A percentile compares a stretch with the other conserved stretches of the same genome.
Evolutionary conservation across 1,139 yeast genomes (phyloP).

Genomic region (Saccharomyces hybrid): DNA sequence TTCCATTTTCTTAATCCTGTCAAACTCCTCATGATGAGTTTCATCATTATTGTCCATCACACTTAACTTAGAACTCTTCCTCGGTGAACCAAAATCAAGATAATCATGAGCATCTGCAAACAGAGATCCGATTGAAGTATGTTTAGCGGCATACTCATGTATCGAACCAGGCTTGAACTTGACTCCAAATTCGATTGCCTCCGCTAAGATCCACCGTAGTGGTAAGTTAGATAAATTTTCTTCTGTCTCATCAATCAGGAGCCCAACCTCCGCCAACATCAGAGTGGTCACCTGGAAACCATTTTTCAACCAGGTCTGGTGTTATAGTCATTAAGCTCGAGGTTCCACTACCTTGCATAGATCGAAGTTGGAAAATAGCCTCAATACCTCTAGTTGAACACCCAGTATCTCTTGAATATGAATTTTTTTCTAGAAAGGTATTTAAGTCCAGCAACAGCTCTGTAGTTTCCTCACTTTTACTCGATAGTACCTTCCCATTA

Average conservation of each 20-base stretch:
- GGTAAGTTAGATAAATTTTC: conserved; percentile 40
- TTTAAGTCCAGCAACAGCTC: background rate
- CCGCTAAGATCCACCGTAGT: conserved; percentile 51
- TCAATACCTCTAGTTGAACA: background rate
- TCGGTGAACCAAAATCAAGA: conserved; percentile 25
- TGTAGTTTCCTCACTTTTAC: background rate
- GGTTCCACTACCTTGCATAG: conserved; percentile 6
- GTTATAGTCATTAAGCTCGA: conserved; percentile 8
- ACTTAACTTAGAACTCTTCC: background rate
- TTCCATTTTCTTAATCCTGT: background rate
- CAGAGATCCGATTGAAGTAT: conserved; percentile 36
- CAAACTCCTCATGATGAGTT: background rate
- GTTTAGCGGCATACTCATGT: conserved; percentile 34
- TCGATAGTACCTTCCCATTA: background rate
- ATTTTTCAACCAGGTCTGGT: conserved; percentile 43
- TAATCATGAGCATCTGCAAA: conserved; percentile 44
- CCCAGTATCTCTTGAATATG: background rate
- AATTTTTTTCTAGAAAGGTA: background rate
- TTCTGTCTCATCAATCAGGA: conserved; percentile 34
- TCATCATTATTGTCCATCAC: background rate
- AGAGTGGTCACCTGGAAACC: conserved; percentile 63
- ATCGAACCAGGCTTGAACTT: conserved; percentile 37
- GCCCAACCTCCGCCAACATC: conserved; percentile 62
- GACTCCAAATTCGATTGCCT: conserved; percentile 45
- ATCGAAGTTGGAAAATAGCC: conserved; percentile 1